These are phyloP conservation scores for Polytrichum formosum DNA, from an alignment of 225 moss, liverwort and hornwort species.

Conservation along the genomic window DNA sequence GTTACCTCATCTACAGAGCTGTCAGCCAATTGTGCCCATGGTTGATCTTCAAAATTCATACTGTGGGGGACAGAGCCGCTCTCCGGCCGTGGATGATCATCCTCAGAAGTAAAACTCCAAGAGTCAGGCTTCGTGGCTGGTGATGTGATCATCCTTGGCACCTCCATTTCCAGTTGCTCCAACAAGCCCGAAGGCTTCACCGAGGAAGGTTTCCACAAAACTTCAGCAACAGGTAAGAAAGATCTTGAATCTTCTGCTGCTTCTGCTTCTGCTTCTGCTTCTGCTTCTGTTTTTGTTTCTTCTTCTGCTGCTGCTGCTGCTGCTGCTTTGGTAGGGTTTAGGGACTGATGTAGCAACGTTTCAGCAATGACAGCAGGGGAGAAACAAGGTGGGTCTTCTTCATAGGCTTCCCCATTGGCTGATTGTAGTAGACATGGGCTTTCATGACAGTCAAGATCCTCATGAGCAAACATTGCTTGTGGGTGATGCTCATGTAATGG, in stretches of 20 bases:
- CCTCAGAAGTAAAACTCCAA: constrained; percentile 63
- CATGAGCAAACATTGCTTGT: constrained; percentile 41
- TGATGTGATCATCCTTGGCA: constrained; percentile 21
- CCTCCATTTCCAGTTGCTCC: constrained; percentile 23
- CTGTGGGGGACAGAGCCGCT: constrained; percentile 43
- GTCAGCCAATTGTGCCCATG: constrained; percentile 42
- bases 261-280: constrained; percentile 29
- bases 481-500: constrained; percentile 40
- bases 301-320: constrained; percentile 12
- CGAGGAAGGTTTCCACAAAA: constrained; percentile 41
- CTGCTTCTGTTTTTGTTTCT: background rate
- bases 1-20: constrained; percentile 49
- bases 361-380: constrained; percentile 51
- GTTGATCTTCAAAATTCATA: constrained; percentile 44
- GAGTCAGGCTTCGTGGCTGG: constrained; percentile 43
- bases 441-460: constrained; percentile 25
- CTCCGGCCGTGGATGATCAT: constrained; percentile 48
- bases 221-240: constrained; percentile 46
- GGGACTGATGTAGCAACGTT: constrained; percentile 32
- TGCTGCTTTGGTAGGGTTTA: constrained; percentile 2
- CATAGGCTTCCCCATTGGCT: constrained; percentile 25
- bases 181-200: constrained; percentile 10
- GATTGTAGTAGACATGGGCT: constrained; percentile 19
- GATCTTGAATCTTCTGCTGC: constrained; percentile 30
- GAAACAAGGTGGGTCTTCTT: constrained; percentile 41